Percentiles rank a stretch among this genome's conserved stretches.
phyloP scores from a whole-genome alignment of 768 basidiomycete species.

The Lentinus tigrinus region DNA sequence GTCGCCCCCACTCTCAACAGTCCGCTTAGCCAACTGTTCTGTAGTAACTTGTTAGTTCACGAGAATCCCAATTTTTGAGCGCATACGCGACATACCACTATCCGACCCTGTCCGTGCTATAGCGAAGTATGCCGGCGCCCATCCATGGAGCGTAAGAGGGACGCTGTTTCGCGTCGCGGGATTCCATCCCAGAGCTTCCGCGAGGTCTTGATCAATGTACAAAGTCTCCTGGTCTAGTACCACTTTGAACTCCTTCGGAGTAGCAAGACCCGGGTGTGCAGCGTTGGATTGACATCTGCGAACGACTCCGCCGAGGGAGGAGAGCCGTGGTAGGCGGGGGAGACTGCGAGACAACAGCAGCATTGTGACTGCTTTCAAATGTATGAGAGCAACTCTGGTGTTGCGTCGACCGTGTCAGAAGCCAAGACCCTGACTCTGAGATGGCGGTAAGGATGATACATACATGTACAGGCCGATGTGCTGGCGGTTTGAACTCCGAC shows the following conservation, averaged over 20 bases:
- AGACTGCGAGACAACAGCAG: too few relatives aligned
- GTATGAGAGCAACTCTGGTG: too few relatives aligned
- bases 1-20: conserved; percentile 4
- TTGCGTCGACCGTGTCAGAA: too few relatives aligned
- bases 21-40: conserved; percentile 9
- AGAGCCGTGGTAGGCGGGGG: too few relatives aligned
- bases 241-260: conserved; percentile 7
- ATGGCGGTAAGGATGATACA: too few relatives aligned
- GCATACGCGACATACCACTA: conserved; percentile 9
- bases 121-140: conserved; percentile 20
- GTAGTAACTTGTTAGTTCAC: too few relatives aligned
- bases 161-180: not conserved
- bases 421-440: too few relatives aligned
- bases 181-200: conserved; percentile 22
- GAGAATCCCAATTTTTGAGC: not conserved
- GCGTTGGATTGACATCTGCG: not conserved
- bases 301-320: too few relatives aligned
- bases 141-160: conserved; percentile 12
- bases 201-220: conserved; percentile 18
- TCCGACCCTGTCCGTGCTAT: conserved; percentile 17
- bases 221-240: conserved; percentile 20
- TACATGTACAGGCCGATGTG: too few relatives aligned
- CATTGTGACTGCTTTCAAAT: too few relatives aligned
- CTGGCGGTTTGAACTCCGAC: too few relatives aligned
- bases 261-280: not conserved